These are phyloP conservation scores for Curvularia sp. DNA, from an alignment of 2,329 filamentous ascomycete genomes.

Conservation along the genomic window DNA sequence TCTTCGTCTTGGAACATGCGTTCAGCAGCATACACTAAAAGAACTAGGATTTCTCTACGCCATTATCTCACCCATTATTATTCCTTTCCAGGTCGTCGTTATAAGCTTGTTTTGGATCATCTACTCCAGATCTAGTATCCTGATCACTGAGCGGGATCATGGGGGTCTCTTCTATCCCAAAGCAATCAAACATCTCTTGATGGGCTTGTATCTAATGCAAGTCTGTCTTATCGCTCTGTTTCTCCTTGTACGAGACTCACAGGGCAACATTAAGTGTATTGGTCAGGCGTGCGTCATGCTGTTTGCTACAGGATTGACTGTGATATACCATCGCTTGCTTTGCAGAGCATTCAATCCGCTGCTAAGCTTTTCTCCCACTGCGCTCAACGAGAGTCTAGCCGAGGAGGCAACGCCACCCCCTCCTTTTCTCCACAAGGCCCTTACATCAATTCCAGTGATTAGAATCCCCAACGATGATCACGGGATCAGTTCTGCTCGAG, in stretches of 20 bases:
- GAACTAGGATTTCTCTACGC: slow-evolving; percentile 19
- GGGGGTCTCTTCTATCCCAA: slow-evolving; percentile 20
- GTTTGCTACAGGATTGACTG: slow-evolving; percentile 11
- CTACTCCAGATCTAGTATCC: slow-evolving; percentile 13
- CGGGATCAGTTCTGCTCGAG: slow-evolving; percentile 4
- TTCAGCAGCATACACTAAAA: too few species aligned
- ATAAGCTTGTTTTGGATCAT: slow-evolving; percentile 20
- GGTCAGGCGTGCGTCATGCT: slow-evolving; percentile 11
- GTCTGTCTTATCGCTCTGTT: slow-evolving; percentile 16
- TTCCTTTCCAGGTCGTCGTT: slow-evolving; percentile 20
- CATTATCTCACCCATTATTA: slow-evolving; percentile 21
- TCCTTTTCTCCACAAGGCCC: slow-evolving; percentile 9
- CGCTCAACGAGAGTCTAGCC: slow-evolving; percentile 4
- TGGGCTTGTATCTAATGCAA: slow-evolving; percentile 21
- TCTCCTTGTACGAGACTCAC: slow-evolving; percentile 15
- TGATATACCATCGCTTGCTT: slow-evolving; percentile 19
- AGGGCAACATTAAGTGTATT: slow-evolving; percentile 12
- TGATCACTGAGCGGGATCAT: slow-evolving; percentile 5
- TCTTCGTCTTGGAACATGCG: too few species aligned
- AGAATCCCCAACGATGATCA: slow-evolving; percentile 4
- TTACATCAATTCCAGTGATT: slow-evolving; percentile 3
- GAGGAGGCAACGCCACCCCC: slow-evolving; percentile 2
- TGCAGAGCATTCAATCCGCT: slow-evolving; percentile 15
- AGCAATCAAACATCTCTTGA: slow-evolving; percentile 20
- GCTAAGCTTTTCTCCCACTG: slow-evolving; percentile 13